phyloP scores from a whole-genome alignment of 1,284 basidiomycete species.

The Microbotryum silenes-acaulis region DNA sequence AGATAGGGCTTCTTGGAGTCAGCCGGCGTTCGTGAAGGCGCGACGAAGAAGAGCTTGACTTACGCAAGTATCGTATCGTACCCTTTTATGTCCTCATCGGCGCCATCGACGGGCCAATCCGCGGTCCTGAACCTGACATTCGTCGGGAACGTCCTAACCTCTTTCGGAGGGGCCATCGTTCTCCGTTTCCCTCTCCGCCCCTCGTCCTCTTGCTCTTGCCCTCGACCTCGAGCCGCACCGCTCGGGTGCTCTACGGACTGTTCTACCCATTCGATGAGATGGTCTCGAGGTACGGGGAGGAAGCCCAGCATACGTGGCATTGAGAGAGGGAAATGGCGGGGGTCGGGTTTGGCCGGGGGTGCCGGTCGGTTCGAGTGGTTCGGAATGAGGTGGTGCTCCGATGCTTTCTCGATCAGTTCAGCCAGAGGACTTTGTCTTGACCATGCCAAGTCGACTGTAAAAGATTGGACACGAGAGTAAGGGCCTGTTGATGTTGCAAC shows the following conservation, averaged over 20 bases:
- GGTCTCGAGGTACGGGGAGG: slow-evolving; percentile 51
- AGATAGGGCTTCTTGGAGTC: neutral
- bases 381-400: slow-evolving; percentile 9
- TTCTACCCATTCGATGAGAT: slow-evolving; percentile 17
- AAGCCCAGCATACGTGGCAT: slow-evolving; percentile 64
- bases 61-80: slow-evolving; percentile 70
- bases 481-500: neutral
- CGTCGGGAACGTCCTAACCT: slow-evolving; percentile 53
- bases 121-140: slow-evolving; percentile 60
- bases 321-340: slow-evolving; percentile 59
- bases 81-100: slow-evolving; percentile 52
- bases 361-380: slow-evolving; percentile 30
- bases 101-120: slow-evolving; percentile 58
- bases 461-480: too few relatives aligned
- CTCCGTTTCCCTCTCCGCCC: slow-evolving; percentile 13
- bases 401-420: slow-evolving; percentile 46
- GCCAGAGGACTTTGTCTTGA: slow-evolving; percentile 28
- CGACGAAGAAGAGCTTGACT: slow-evolving; percentile 35
- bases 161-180: slow-evolving; percentile 16
- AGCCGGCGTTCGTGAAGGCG: neutral
- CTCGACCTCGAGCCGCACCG: slow-evolving; percentile 36
- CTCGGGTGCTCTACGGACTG: too few relatives aligned
- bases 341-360: neutral
- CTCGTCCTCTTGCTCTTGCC: slow-evolving; percentile 9
- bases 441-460: slow-evolving; percentile 30